These are phyloP conservation scores for Hortaea sp. DNA, from an alignment of 2,329 filamentous ascomycete genomes.

Conservation along the genomic window DNA sequence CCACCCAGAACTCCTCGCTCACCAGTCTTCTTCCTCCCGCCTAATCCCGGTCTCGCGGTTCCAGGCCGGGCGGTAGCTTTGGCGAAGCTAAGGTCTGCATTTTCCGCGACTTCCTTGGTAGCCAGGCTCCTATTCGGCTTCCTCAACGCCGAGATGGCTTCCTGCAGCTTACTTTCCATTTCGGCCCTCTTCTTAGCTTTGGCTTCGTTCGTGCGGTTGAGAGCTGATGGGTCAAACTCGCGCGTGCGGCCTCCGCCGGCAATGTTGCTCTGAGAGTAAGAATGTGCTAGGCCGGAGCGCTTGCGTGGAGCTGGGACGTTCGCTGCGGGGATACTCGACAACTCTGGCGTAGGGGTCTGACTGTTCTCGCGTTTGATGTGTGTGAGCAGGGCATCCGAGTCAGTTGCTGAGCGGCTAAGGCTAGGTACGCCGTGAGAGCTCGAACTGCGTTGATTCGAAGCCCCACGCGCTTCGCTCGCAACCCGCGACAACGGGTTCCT, in stretches of 20 bases:
- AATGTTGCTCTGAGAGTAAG: conserved; percentile 8
- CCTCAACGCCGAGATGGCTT: conserved; percentile 63
- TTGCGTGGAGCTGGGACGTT: conserved; percentile 15
- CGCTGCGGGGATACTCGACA: conserved; percentile 24
- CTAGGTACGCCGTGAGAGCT: conserved; percentile 50
- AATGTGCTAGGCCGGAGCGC: conserved; percentile 29
- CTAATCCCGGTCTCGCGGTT: conserved; percentile 2
- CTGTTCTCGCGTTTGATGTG: conserved; percentile 60
- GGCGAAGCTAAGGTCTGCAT: conserved; percentile 48
- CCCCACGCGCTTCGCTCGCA: conserved; percentile 40
- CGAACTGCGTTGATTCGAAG: conserved; percentile 26
- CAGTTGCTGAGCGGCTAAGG: conserved; percentile 59
- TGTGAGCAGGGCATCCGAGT: conserved; percentile 41
- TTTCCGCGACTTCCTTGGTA: conserved; percentile 56
- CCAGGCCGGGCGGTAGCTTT: conserved; percentile 12
- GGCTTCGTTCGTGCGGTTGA: conserved; percentile 42
- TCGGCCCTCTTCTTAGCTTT: conserved; percentile 57
- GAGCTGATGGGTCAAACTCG: conserved; percentile 46
- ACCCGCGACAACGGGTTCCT: conserved; percentile 52
- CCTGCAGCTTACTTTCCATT: conserved; percentile 59
- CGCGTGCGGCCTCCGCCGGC: conserved; percentile 29
- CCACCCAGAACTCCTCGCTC: neutral
- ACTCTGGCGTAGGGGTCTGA: conserved; percentile 45
- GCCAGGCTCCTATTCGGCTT: conserved; percentile 66
- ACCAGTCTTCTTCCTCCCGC: conserved; percentile 12